phyloP scores from a whole-genome alignment of 129 eudicot genomes.

The Rutidosis leptorrhynchoides region DNA sequence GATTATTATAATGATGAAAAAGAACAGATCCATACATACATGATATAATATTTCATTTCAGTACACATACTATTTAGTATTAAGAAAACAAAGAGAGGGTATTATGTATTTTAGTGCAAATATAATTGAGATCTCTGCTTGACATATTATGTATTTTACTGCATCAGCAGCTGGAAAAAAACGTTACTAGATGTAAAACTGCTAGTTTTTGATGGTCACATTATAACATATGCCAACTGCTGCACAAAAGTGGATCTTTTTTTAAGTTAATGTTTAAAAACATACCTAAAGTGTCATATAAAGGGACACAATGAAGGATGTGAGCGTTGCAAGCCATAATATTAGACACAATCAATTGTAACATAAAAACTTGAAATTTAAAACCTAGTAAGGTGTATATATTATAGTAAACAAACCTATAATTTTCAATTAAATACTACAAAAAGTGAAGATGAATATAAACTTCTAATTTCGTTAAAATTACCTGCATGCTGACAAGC shows the following conservation, averaged over 20 bases:
- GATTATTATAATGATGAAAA: too few relatives aligned
- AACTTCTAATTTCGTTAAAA: background rate
- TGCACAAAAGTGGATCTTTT: background rate
- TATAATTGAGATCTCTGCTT: conserved; percentile 69
- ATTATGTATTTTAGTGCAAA: too few relatives aligned
- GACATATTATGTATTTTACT: conserved; percentile 75
- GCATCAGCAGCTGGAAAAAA: conserved; percentile 72
- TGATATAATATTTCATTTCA: too few relatives aligned
- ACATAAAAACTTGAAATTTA: background rate
- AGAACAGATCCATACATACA: too few relatives aligned
- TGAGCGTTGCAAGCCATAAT: conserved; percentile 88
- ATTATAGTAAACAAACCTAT: too few relatives aligned
- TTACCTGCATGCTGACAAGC: conserved; percentile 85
- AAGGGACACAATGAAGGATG: conserved; percentile 84
- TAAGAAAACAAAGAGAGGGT: too few relatives aligned
- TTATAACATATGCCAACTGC: background rate
- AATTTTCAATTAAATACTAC: background rate
- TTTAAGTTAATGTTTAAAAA: background rate
- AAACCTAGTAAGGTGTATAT: background rate
- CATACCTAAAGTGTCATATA: conserved; percentile 85
- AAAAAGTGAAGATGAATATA: background rate
- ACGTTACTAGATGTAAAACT: conserved; percentile 5
- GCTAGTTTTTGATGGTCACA: background rate
- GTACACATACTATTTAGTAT: too few relatives aligned
- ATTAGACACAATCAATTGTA: background rate